These are phyloP conservation scores for Mucor plumbeus DNA, from an alignment of 371 early-diverging fungal species.

Conservation along the genomic window DNA sequence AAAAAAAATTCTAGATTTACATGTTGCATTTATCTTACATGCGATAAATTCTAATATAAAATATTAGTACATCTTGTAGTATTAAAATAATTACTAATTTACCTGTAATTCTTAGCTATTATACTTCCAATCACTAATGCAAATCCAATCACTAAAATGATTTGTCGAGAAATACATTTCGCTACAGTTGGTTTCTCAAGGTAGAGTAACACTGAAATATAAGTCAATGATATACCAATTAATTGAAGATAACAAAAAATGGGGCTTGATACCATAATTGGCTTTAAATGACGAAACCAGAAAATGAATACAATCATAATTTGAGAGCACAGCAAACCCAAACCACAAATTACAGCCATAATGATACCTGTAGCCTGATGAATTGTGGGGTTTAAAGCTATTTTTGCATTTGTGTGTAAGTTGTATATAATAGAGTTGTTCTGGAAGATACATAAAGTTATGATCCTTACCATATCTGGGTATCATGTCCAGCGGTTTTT, in stretches of 20 bases:
- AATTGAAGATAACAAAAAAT: constrained; percentile 47
- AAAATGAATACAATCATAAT: constrained; percentile 35
- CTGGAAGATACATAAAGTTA: neutral
- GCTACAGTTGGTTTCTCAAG: constrained; percentile 29
- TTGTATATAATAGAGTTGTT: neutral
- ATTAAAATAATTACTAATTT: neutral
- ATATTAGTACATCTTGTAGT: neutral
- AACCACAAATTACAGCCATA: constrained; percentile 19
- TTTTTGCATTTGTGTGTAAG: neutral
- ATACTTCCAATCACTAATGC: constrained; percentile 44
- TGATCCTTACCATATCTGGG: constrained; percentile 17
- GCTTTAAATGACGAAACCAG: constrained; percentile 29
- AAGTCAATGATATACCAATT: constrained; percentile 35
- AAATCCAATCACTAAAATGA: constrained; percentile 33
- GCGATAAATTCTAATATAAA: constrained; percentile 41
- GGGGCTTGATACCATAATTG: constrained; percentile 47
- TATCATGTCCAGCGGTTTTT: constrained; percentile 8
- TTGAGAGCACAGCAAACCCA: constrained; percentile 30
- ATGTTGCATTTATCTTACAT: constrained; percentile 28
- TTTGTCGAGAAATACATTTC: constrained; percentile 36
- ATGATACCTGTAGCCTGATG: constrained; percentile 23
- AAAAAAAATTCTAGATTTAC: too few species aligned
- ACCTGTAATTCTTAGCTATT: constrained; percentile 53
- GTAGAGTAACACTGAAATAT: constrained; percentile 25
- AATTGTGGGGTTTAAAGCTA: constrained; percentile 37